Conservation (phyloP, 345 rosid species). For the Heritiera littoralis region DNA sequence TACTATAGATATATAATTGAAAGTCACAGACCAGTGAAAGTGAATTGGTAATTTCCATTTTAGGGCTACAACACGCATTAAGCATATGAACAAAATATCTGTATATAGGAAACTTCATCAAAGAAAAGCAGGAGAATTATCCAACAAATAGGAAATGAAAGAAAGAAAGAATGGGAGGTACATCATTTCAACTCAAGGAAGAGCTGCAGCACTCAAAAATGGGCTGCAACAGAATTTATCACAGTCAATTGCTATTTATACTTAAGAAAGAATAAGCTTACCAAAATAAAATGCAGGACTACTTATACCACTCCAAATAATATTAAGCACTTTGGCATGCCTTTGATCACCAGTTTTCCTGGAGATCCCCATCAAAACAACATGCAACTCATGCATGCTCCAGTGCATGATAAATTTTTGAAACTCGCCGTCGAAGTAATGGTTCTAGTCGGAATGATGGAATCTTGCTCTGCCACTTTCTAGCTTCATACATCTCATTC, state of each 20-base stretch:
- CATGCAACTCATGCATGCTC: conserved; percentile 40
- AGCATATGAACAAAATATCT: background rate
- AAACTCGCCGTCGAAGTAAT: conserved; percentile 57
- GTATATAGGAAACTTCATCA: background rate
- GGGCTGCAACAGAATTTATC: background rate
- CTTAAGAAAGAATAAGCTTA: background rate
- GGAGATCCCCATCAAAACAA: conserved; percentile 20
- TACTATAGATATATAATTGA: too few species aligned
- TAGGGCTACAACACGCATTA: too few species aligned
- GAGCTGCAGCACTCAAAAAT: background rate
- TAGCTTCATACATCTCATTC: conserved; percentile 81
- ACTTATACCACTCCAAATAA: conserved; percentile 3
- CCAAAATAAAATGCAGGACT: conserved; percentile 19
- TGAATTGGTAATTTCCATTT: background rate
- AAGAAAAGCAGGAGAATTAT: background rate
- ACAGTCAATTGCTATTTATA: background rate
- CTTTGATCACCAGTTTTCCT: background rate
- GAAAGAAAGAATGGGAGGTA: too few species aligned
- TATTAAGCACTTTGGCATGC: background rate
- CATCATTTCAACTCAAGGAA: background rate
- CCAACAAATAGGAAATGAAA: too few species aligned
- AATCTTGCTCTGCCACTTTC: conserved; percentile 53
- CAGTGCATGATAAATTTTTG: conserved; percentile 51
- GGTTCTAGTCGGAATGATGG: conserved; percentile 72
- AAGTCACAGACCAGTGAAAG: background rate